These are phyloP conservation scores for Kodamaea restingae DNA, from an alignment of 805 yeast genomes.

Conservation along the genomic window DNA sequence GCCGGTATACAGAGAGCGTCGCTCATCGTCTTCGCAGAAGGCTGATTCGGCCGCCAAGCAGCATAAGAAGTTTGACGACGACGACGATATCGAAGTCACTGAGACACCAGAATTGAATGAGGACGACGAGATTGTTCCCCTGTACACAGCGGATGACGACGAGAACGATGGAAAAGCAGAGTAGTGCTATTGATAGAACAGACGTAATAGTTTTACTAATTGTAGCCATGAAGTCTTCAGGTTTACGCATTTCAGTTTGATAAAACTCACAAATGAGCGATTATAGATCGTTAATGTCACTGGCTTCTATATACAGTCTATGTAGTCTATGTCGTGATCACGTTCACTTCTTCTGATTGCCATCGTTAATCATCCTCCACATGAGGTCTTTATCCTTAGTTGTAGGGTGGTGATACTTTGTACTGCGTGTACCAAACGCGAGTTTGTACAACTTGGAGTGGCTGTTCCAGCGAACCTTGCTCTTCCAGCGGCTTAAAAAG, in stretches of 20 bases:
- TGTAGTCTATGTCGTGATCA: background rate
- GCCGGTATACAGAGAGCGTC: constrained; percentile 47
- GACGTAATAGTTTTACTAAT: too few species aligned
- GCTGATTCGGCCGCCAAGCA: constrained; percentile 23
- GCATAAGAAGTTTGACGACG: constrained; percentile 38
- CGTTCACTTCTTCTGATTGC: constrained; percentile 15
- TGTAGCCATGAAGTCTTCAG: too few species aligned
- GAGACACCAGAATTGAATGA: constrained; percentile 15
- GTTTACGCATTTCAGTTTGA: too few species aligned
- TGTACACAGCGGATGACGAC: constrained; percentile 21
- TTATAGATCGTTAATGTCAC: too few species aligned
- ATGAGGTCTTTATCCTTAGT: constrained; percentile 34
- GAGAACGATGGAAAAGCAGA: constrained; percentile 19
- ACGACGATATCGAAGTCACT: constrained; percentile 14
- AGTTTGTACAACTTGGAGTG: constrained; percentile 19
- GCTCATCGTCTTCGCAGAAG: constrained; percentile 20
- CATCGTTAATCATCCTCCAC: constrained; percentile 44
- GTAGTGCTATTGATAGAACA: background rate
- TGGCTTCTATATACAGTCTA: background rate
- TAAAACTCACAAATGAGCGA: too few species aligned
- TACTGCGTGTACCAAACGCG: constrained; percentile 25
- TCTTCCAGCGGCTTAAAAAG: constrained; percentile 1
- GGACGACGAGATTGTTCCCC: constrained; percentile 16
- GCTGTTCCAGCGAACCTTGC: constrained; percentile 3
- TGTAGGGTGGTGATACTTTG: constrained; percentile 31